phyloP scores from a whole-genome alignment of 345 rosid genomes.

The Lepidium aucheri region DNA sequence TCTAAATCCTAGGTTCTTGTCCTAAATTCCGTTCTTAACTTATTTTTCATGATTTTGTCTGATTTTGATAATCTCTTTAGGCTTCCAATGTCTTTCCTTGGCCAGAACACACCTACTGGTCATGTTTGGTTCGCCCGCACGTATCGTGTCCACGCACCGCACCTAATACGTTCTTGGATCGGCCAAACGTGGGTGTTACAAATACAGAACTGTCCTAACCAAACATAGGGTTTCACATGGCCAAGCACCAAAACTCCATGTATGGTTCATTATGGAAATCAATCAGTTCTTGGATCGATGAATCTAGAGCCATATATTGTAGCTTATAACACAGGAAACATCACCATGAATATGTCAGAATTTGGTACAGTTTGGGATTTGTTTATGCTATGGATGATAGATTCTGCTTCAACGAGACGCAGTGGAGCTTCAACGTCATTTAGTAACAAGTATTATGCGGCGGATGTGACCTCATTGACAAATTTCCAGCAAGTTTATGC shows the following conservation, averaged over 20 bases:
- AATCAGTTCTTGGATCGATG: neutral
- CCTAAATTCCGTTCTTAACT: no score
- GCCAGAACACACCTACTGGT: no score
- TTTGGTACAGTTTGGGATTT: conserved; percentile 22
- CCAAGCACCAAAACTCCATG: conserved; percentile 20
- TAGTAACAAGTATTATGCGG: conserved; percentile 26
- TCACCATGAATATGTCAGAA: neutral
- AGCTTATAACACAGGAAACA: no score
- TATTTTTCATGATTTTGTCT: no score
- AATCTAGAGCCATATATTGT: no score
- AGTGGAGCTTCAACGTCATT: neutral
- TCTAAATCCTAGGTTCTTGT: no score
- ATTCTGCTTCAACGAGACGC: neutral
- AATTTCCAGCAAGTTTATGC: conserved; percentile 12
- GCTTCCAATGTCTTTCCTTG: no score
- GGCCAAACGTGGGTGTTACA: no score
- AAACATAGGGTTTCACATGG: conserved; percentile 21
- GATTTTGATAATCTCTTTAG: no score
- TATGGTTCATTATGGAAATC: conserved; percentile 24
- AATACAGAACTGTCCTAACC: conserved; percentile 14
- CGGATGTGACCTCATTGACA: neutral
- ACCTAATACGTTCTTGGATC: no score
- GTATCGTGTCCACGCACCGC: no score
- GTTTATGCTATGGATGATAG: neutral
- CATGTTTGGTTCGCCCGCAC: no score